These are phyloP conservation scores for Starmerella floricola DNA, from an alignment of 805 yeast genomes.

Conservation along the genomic window DNA sequence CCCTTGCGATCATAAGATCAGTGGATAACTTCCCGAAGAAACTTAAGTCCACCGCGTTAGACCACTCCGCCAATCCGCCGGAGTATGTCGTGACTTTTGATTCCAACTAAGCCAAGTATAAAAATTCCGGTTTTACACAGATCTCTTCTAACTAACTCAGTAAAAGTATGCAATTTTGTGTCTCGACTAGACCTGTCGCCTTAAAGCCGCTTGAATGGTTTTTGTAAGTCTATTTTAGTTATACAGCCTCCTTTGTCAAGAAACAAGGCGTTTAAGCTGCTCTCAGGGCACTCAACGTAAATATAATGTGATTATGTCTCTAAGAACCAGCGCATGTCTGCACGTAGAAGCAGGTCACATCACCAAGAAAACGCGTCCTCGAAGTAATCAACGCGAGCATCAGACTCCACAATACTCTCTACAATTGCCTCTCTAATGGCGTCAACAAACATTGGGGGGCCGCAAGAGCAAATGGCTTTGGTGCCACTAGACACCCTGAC, in stretches of 20 bases:
- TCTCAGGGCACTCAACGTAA: too few relatives aligned
- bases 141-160: too few relatives aligned
- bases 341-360: background rate
- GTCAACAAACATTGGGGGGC: constrained; percentile 49
- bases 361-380: constrained; percentile 31
- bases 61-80: constrained; percentile 25
- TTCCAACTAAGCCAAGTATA: constrained; percentile 1
- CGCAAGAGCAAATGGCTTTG: constrained; percentile 45
- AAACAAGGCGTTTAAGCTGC: too few relatives aligned
- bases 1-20: constrained; percentile 25
- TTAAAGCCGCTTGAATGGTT: too few relatives aligned
- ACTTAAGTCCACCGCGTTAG: constrained; percentile 25
- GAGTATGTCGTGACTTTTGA: constrained; percentile 1
- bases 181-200: too few relatives aligned
- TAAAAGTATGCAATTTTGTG: too few relatives aligned
- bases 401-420: constrained; percentile 19
- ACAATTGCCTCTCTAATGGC: constrained; percentile 35
- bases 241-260: too few relatives aligned
- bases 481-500: constrained; percentile 28
- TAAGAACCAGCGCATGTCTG: too few relatives aligned
- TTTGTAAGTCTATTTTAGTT: too few relatives aligned
- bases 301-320: too few relatives aligned
- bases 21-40: constrained; percentile 17
- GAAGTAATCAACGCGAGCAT: constrained; percentile 27
- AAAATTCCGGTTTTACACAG: constrained; percentile 1